Percentiles rank a stretch among this genome's conserved stretches.
Conservation (phyloP, 352 stramenopile species). For the Phytophthora syringae region DNA sequence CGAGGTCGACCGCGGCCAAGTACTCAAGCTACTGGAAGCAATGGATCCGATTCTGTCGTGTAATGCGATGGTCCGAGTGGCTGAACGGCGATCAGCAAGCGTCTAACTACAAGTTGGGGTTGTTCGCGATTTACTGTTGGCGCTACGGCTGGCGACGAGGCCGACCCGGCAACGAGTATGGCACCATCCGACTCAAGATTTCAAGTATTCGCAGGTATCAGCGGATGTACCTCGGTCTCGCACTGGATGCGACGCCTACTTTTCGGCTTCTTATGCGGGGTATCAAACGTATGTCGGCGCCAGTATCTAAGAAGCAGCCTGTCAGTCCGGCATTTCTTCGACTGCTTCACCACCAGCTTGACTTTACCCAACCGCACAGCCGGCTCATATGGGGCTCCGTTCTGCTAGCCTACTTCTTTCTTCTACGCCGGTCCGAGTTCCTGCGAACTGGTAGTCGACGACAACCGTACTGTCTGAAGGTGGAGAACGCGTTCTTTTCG, state of each 20-base stretch:
- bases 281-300: neutral
- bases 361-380: neutral
- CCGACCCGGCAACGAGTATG: too few relatives aligned
- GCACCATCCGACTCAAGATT: too few relatives aligned
- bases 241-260: too few relatives aligned
- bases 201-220: too few relatives aligned
- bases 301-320: constrained; percentile 5
- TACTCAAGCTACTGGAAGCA: neutral
- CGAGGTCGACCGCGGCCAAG: neutral
- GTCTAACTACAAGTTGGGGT: too few relatives aligned
- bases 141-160: too few relatives aligned
- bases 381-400: constrained; percentile 13
- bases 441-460: neutral
- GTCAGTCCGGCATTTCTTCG: constrained; percentile 12
- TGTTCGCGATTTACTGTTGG: too few relatives aligned
- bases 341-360: neutral
- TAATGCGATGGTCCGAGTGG: neutral
- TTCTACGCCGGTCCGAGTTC: constrained; percentile 9
- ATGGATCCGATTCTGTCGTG: neutral
- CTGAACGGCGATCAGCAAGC: too few relatives aligned
- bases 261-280: too few relatives aligned
- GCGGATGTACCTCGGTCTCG: too few relatives aligned
- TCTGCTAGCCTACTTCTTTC: constrained; percentile 16
- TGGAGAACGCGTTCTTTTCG: constrained; percentile 1
- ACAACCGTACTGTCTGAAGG: constrained; percentile 5